These are phyloP conservation scores for Scenedesmus sp. DNA, from an alignment of 163 green algal genomes.

Conservation along the genomic window DNA sequence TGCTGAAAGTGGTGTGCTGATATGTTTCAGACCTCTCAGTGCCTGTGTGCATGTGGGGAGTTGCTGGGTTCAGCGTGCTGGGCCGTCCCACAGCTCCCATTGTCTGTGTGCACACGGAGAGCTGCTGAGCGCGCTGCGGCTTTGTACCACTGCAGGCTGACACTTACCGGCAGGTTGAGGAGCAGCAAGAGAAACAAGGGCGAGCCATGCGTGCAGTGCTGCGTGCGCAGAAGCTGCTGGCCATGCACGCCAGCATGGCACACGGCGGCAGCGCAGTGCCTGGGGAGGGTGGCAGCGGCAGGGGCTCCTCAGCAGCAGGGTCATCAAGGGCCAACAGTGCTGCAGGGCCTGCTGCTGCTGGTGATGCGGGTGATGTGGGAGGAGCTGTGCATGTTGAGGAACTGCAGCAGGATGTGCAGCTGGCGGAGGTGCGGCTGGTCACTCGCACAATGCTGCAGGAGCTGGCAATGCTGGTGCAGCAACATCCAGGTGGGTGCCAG, in stretches of 20 bases:
- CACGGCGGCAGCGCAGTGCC: not conserved
- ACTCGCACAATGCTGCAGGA: conserved; percentile 70
- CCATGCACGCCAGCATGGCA: conserved; percentile 16
- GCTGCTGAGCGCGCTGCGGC: not conserved
- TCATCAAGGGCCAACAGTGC: conserved; percentile 27
- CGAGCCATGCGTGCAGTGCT: conserved; percentile 57
- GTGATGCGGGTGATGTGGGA: not conserved
- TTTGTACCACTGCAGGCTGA: conserved; percentile 49
- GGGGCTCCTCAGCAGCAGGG: conserved; percentile 16
- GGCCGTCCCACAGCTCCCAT: no score
- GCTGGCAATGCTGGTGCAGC: conserved; percentile 58
- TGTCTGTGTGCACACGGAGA: not conserved
- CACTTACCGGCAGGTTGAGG: conserved; percentile 59
- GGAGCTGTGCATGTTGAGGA: conserved; percentile 28
- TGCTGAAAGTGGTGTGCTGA: no score
- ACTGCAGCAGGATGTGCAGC: conserved; percentile 49
- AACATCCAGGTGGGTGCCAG: conserved; percentile 50
- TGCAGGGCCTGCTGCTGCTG: not conserved
- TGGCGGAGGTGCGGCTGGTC: conserved; percentile 65
- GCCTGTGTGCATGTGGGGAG: no score
- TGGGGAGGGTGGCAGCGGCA: conserved; percentile 35
- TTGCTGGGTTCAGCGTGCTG: no score
- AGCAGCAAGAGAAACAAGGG: conserved; percentile 69
- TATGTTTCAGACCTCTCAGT: no score
- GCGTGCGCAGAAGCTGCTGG: conserved; percentile 46